Conservation (phyloP, 2,329 filamentous ascomycete genomes). For the Penicillium sp. region DNA sequence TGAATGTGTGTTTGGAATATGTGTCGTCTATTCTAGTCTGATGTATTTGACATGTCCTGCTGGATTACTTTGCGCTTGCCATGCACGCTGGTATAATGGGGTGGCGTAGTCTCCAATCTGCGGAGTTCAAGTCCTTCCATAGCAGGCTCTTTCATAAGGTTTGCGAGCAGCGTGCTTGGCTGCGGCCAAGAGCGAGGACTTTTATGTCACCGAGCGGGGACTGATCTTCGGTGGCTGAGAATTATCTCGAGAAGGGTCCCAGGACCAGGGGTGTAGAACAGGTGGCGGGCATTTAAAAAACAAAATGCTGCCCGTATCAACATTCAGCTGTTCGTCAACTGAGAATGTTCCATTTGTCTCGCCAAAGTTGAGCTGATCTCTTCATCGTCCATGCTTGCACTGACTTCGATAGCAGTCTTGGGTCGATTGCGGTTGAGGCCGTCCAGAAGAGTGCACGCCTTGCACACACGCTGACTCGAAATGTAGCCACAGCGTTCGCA, state of each 20-base stretch:
- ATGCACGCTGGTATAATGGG: background rate
- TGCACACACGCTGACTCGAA: slow-evolving; percentile 89
- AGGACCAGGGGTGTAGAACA: background rate
- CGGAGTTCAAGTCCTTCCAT: background rate
- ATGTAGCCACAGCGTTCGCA: slow-evolving; percentile 92
- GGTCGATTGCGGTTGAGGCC: slow-evolving; percentile 74
- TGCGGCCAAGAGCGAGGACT: background rate
- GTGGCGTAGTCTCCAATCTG: background rate
- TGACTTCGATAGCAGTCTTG: slow-evolving; percentile 45
- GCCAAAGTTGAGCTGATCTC: slow-evolving; percentile 52
- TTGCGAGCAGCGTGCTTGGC: background rate
- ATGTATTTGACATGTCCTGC: background rate
- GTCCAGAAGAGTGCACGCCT: slow-evolving; percentile 87
- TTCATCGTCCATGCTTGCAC: slow-evolving; percentile 47
- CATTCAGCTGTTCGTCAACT: slow-evolving; percentile 39
- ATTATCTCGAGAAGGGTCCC: background rate
- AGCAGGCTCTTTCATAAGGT: background rate
- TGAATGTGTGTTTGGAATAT: background rate
- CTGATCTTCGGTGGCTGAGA: background rate
- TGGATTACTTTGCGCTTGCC: background rate
- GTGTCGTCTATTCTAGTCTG: background rate
- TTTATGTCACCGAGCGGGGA: no score
- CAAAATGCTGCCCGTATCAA: background rate
- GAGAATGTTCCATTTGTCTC: slow-evolving; percentile 50
- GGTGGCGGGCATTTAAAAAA: background rate